Evolutionary conservation across 2,329 filamentous ascomycete genomes (phyloP), one percentile per base, ranked within the genome.

Genomic region (Zalaria obscura): DNA sequence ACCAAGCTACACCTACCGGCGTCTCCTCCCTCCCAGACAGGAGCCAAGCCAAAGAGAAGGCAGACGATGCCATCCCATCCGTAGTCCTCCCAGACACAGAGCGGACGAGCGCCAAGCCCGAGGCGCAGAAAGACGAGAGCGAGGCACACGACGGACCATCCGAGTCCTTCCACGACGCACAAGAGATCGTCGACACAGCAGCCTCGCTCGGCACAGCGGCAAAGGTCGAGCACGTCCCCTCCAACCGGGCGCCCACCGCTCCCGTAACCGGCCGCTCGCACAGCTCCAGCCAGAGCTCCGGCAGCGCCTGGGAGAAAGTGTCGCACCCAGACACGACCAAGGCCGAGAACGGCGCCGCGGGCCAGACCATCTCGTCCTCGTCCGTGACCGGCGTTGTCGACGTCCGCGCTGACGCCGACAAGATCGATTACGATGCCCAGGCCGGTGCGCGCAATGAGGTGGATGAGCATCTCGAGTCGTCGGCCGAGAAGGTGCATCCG

Each of bases 401-500:
- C 25, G 26, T 46, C 7, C 37, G 45, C 2, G 18, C 48, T 31
- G 38, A 39, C 35, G 47, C 43, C 38, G 36, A 43, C 5, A 43
- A 44, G 29, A 35, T 41, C 4, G 53, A 55, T 43, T 54, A 55
- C 36, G 50, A 47, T 26, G 39, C 45, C 32, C 40, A 43, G 10
- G 42, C 45, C 1, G 50, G 46, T 28, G 48, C 47, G 5, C 42
- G 49, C 41, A 52, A 58, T 36, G 50, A 48, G 25, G 46, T 60
- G n/a, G 56, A 59, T 45, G 35, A 45, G 39, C 54, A 55, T 40
- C 48, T 60, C 11, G 53, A 53, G 31, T 35, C 47, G 25, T 41
- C 55, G 4, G 42, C 54, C 11, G 49, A 52, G 26, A 26, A 48
- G 7, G 55, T 61, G 3, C 57, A 63, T 43, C 58, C 55, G 40